phyloP scores from a whole-genome alignment of 495 filamentous ascomycete genomes.

The Hapsidospora chrysogenum region DNA sequence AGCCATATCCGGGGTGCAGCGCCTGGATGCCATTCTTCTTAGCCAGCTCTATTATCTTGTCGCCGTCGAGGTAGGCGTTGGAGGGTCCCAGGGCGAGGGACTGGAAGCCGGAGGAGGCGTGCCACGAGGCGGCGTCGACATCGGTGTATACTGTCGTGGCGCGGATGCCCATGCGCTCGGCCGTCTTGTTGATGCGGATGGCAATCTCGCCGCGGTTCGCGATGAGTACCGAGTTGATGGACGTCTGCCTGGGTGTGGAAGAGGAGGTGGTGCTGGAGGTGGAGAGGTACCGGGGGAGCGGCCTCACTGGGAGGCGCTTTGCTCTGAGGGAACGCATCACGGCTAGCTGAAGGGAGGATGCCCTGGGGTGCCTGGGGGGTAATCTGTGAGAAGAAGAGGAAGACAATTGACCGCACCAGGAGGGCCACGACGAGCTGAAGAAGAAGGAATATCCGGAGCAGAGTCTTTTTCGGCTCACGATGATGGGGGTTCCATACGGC shows the following conservation, averaged over 20 bases:
- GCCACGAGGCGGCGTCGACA: slow-evolving; percentile 72
- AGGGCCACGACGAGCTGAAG: too few species aligned
- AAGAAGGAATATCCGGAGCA: too few species aligned
- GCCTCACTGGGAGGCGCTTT: slow-evolving; percentile 10
- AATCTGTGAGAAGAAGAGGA: too few species aligned
- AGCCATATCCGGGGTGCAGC: slow-evolving; percentile 94
- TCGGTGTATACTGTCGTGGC: slow-evolving; percentile 93
- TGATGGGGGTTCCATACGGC: too few species aligned
- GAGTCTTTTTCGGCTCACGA: too few species aligned
- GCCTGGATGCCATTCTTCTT: slow-evolving; percentile 71
- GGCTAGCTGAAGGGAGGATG: slow-evolving; percentile 3
- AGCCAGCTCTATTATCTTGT: slow-evolving; percentile 76
- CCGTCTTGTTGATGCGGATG: slow-evolving; percentile 77
- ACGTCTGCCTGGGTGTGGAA: slow-evolving; percentile 14
- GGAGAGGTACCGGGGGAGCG: slow-evolving; percentile 6
- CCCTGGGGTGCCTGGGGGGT: too few species aligned
- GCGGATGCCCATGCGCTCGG: slow-evolving; percentile 71
- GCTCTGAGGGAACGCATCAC: slow-evolving; percentile 19
- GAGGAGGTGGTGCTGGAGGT: slow-evolving; percentile 3
- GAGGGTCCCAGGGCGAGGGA: slow-evolving; percentile 68
- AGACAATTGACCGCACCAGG: too few species aligned
- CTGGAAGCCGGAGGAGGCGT: slow-evolving; percentile 70
- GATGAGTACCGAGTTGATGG: slow-evolving; percentile 78
- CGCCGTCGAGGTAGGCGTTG: slow-evolving; percentile 79
- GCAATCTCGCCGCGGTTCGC: slow-evolving; percentile 97